Evolutionary conservation across 1,284 basidiomycete genomes (phyloP), one percentile per base, ranked within the genome.

Genomic region (Butyriboletus appendiculatus): DNA sequence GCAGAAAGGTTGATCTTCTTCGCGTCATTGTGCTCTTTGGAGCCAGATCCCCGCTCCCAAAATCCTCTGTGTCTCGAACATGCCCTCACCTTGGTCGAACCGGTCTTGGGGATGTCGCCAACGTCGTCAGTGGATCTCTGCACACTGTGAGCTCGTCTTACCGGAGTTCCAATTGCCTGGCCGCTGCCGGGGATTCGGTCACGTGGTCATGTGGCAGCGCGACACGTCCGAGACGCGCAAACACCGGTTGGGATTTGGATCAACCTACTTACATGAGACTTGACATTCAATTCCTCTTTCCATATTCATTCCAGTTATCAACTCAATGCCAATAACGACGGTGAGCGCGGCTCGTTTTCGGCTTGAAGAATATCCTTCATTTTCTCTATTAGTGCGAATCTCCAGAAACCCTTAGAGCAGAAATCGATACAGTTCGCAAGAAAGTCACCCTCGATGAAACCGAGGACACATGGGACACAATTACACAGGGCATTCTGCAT

Each of bases 381-480:
- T 30, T 43, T 20, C 12, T 14, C 22, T 24, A 24, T 24, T 49
- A 70, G 71, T 79, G 76, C 50, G 55, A 62, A 54, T 75, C 75
- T 34, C 52, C 62, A 33, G 59, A 62, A 44, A 61, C 60, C 45
- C 61, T 83, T n/a, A 67, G 64, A 56, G 52, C 66, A 20, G 74
- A 81, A 59, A 62, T 82, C 45, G 75, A 77, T n/a, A 41, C 62
- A 20, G 62, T 82, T 28, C 76, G 75, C 48, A 61, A 70, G 37
- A 72, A 76, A 38, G 65, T 92, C 15, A 67, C 73, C 43, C 72
- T 83, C n/a, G 66, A 76, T 32, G 92, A 94, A 72, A 85, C 87
- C 2, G 92, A 94, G 67, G 90, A 94, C 38, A 85, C 83, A 4
- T 94, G 92, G 92, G 89, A 93, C 52, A 76, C 73, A n/a, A 90